Percentiles rank a stretch among this genome's conserved stretches.
Evolutionary conservation across 306 rosid species (phyloP).

Genomic region (Rosa rugosa): DNA sequence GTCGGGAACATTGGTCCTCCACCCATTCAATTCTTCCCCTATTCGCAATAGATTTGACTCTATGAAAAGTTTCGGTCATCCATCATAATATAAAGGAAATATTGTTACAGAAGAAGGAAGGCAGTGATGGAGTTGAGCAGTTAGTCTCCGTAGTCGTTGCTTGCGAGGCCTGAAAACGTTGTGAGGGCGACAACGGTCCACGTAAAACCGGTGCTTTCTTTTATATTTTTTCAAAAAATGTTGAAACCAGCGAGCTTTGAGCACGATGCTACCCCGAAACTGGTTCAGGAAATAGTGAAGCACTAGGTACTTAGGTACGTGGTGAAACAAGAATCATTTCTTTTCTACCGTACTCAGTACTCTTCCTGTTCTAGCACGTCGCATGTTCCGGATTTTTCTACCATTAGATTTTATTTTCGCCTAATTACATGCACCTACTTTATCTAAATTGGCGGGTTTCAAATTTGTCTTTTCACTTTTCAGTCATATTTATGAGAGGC

Average conservation of each 20-base stretch:
- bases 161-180: neutral
- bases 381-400: no score
- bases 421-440: no score
- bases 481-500: no score
- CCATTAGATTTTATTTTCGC: no score
- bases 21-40: conserved; percentile 23
- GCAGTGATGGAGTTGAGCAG: neutral
- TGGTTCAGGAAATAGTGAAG: neutral
- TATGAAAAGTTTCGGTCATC: neutral
- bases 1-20: conserved; percentile 22
- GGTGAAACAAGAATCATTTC: neutral
- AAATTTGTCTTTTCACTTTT: no score
- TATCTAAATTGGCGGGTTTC: no score
- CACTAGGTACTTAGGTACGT: neutral
- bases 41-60: neutral
- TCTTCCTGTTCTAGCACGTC: no score
- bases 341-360: neutral
- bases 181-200: conserved; percentile 39
- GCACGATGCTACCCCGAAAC: neutral
- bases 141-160: neutral
- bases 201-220: conserved; percentile 30
- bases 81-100: neutral
- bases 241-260: neutral
- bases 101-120: neutral
- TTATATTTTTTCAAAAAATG: neutral